These are phyloP conservation scores for Lentinula raphanica DNA, from an alignment of 768 basidiomycete species.

Conservation along the genomic window DNA sequence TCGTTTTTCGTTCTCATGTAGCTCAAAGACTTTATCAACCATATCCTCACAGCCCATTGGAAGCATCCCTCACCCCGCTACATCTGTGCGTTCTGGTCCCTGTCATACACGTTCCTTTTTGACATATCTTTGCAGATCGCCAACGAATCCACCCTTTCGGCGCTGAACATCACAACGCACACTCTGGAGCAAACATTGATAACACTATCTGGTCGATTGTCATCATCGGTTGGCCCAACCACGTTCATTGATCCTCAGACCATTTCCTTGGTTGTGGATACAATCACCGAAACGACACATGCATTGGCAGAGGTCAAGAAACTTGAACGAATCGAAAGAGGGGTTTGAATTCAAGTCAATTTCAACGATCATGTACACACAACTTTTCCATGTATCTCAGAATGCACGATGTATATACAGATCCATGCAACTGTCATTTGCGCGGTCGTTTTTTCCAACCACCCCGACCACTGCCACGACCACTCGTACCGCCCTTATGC, in stretches of 20 bases:
- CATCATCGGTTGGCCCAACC: slow-evolving; percentile 33
- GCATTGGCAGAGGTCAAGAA: slow-evolving; percentile 58
- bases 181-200: slow-evolving; percentile 52
- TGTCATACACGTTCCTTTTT: not conserved
- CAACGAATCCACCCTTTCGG: not conserved
- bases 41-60: not conserved
- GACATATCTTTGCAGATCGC: not conserved
- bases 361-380: not conserved
- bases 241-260: slow-evolving; percentile 38
- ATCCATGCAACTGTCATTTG: not conserved
- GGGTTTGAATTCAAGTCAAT: not conserved
- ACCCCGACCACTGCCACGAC: slow-evolving; percentile 21
- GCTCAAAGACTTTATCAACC: not conserved
- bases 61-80: not conserved
- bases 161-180: slow-evolving; percentile 33
- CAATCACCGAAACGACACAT: slow-evolving; percentile 58
- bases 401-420: no score
- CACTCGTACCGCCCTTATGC: slow-evolving; percentile 19
- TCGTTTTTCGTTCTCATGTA: not conserved
- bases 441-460: slow-evolving; percentile 19
- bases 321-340: slow-evolving; percentile 43
- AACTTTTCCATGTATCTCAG: not conserved
- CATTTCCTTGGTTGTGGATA: slow-evolving; percentile 60
- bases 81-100: not conserved
- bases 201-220: slow-evolving; percentile 46